Evolutionary conservation across 2,329 filamentous ascomycete species (phyloP).

Genomic region (Rhinocladiella mackenziei): DNA sequence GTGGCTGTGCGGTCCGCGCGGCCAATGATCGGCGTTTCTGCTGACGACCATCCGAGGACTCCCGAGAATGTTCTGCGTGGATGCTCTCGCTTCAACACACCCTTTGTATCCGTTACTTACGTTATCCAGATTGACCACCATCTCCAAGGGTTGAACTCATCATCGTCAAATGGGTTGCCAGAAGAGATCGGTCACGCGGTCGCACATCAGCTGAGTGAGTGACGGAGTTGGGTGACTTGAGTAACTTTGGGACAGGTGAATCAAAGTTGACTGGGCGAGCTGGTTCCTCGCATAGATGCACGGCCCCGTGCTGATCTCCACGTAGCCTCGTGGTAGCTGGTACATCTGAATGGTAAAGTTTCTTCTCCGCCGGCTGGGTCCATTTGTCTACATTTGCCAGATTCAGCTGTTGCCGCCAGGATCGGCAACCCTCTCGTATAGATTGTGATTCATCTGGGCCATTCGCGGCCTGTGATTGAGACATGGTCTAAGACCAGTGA

Average conservation of each 20-base stretch:
- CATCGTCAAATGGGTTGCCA: too few relatives aligned
- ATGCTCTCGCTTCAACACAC: too few relatives aligned
- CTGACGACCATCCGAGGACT: slow-evolving; percentile 10
- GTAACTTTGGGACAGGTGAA: too few relatives aligned
- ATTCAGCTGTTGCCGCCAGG: slow-evolving; percentile 2
- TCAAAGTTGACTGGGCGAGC: too few relatives aligned
- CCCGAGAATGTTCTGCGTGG: slow-evolving; percentile 17
- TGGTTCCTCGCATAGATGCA: slow-evolving; percentile 7
- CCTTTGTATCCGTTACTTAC: too few relatives aligned
- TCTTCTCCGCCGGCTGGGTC: slow-evolving; percentile 2
- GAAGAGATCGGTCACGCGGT: too few relatives aligned
- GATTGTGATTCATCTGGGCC: not conserved
- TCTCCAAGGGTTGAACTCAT: too few relatives aligned
- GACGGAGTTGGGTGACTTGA: too few relatives aligned
- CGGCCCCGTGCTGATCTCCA: slow-evolving; percentile 6
- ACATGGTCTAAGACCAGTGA: not conserved
- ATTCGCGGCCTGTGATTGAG: not conserved
- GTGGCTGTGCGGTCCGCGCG: slow-evolving; percentile 15
- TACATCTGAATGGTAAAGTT: slow-evolving; percentile 6
- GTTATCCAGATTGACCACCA: too few relatives aligned
- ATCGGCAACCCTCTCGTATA: slow-evolving; percentile 8
- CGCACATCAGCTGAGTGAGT: not conserved
- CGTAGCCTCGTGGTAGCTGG: slow-evolving; percentile 3
- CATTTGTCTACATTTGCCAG: not conserved
- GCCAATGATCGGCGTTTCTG: slow-evolving; percentile 2